These are phyloP conservation scores for Leishmania lainsoni DNA, from an alignment of 208 protist species.

Conservation along the genomic window DNA sequence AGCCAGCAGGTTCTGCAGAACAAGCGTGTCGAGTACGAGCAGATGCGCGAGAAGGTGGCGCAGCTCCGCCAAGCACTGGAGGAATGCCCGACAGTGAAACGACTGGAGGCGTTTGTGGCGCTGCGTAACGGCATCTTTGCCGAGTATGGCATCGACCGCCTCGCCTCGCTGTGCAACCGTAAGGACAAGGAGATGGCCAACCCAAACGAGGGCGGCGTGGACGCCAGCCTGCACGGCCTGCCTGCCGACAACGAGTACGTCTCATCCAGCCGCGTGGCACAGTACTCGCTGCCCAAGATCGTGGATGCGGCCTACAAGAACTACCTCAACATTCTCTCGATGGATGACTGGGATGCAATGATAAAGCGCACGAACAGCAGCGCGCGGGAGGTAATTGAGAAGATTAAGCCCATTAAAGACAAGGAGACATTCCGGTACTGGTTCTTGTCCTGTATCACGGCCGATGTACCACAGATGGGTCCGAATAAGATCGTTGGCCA, in stretches of 20 bases:
- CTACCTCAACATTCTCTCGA: slow-evolving; percentile 64
- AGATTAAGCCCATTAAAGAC: slow-evolving; percentile 70
- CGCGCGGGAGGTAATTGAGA: slow-evolving; percentile 45
- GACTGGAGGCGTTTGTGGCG: slow-evolving; percentile 66
- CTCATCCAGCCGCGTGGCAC: slow-evolving; percentile 56
- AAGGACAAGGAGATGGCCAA: slow-evolving; percentile 69
- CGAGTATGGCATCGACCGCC: slow-evolving; percentile 76
- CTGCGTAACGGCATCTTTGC: slow-evolving; percentile 64
- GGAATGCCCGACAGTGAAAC: slow-evolving; percentile 51
- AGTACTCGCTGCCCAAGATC: slow-evolving; percentile 86
- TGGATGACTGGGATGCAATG: slow-evolving; percentile 67
- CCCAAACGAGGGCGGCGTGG: slow-evolving; percentile 73
- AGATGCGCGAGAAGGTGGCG: slow-evolving; percentile 68
- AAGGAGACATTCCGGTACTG: slow-evolving; percentile 83
- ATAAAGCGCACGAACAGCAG: slow-evolving; percentile 47
- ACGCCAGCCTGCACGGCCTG: slow-evolving; percentile 38
- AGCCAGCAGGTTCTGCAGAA: slow-evolving; percentile 87
- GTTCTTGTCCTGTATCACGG: slow-evolving; percentile 82
- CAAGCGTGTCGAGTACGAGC: slow-evolving; percentile 85
- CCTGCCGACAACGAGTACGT: slow-evolving; percentile 60
- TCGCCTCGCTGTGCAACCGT: slow-evolving; percentile 72
- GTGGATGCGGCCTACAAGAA: slow-evolving; percentile 75
- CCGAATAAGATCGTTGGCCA: slow-evolving; percentile 88
- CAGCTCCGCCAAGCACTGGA: slow-evolving; percentile 52
- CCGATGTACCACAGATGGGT: slow-evolving; percentile 76